Conservation (phyloP, 192 early-diverging fungal species). For the Coemansia furcata region DNA sequence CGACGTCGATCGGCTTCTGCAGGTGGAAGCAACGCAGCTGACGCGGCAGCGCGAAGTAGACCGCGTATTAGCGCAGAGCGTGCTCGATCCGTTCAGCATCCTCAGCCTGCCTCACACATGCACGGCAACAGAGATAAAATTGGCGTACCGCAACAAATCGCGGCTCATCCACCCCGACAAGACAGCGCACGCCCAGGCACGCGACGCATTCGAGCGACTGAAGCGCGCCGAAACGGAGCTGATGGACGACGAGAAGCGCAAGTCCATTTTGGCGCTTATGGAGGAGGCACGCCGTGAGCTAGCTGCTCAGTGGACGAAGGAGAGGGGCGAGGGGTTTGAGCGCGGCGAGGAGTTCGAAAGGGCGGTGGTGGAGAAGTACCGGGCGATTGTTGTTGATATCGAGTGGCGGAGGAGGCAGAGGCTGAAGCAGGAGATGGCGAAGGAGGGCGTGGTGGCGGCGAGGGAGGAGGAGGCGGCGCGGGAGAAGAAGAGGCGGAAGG, state of each 20-base stretch:
- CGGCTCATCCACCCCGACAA: conserved; percentile 50
- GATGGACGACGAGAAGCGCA: conserved; percentile 43
- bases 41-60: conserved; percentile 30
- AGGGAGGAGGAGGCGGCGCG: conserved; percentile 22
- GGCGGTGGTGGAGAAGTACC: conserved; percentile 30
- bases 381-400: conserved; percentile 35
- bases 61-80: conserved; percentile 25
- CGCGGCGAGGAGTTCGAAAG: conserved; percentile 14
- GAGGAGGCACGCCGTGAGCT: conserved; percentile 39
- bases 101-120: conserved; percentile 22
- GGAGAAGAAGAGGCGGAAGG: conserved; percentile 21
- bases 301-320: conserved; percentile 17
- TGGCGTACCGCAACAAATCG: conserved; percentile 41
- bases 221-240: conserved; percentile 38
- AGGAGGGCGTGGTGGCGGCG: conserved; percentile 19
- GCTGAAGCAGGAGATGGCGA: conserved; percentile 39
- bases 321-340: not conserved
- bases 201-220: conserved; percentile 43
- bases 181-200: conserved; percentile 29
- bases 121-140: conserved; percentile 26
- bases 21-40: conserved; percentile 24
- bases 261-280: conserved; percentile 26
- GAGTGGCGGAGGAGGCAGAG: conserved; percentile 46
- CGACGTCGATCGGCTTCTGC: conserved; percentile 13
- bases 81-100: conserved; percentile 42